A percentile compares a stretch with the other conserved stretches of the same genome.
phyloP scores from a whole-genome alignment of 345 rosid species.

The Citrus glauca region DNA sequence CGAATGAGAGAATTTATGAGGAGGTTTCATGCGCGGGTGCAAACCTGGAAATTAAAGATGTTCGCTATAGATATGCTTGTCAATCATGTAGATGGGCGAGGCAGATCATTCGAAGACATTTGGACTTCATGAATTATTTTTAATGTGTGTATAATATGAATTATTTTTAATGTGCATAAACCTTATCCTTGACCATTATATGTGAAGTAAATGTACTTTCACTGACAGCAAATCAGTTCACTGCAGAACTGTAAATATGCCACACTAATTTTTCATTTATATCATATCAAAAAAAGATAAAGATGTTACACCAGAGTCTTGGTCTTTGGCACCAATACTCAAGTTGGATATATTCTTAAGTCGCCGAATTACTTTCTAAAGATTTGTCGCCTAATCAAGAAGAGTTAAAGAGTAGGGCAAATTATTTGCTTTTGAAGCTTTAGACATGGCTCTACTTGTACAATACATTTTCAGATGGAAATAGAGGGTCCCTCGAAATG shows the following conservation, averaged over 20 bases:
- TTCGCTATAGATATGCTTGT: neutral
- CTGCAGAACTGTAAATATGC: neutral
- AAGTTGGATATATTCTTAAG: neutral
- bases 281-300: neutral
- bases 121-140: neutral
- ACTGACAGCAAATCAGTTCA: neutral
- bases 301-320: neutral
- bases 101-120: neutral
- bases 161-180: neutral
- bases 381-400: neutral
- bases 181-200: no score
- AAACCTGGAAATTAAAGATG: neutral
- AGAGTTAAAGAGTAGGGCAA: neutral
- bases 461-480: neutral
- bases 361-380: neutral
- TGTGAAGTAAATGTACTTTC: neutral
- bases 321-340: neutral
- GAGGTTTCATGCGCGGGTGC: neutral
- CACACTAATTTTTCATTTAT: neutral
- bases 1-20: neutral
- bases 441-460: neutral
- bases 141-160: neutral
- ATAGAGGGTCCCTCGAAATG: neutral
- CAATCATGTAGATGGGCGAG: neutral
- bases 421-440: slow-evolving; percentile 7